Evolutionary conservation across 768 basidiomycete genomes (phyloP).

Genomic region (Floccularia luteovirens): DNA sequence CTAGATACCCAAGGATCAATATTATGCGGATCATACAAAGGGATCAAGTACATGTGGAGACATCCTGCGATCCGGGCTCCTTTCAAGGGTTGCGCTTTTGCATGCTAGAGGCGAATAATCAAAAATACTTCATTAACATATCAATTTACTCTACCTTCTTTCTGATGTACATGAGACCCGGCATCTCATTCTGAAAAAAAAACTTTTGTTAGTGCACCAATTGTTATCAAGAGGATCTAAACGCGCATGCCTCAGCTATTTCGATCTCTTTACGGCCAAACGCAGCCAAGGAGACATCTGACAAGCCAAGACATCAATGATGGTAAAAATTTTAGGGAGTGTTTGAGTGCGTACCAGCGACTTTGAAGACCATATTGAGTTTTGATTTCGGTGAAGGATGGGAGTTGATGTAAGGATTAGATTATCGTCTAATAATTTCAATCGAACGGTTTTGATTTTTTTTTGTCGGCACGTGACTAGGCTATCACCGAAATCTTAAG

Average conservation of each 20-base stretch:
- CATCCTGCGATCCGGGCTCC: constrained; percentile 97
- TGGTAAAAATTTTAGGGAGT: constrained; percentile 2
- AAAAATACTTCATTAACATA: constrained; percentile 8
- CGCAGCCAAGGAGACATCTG: constrained; percentile 96
- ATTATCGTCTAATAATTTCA: constrained; percentile 13
- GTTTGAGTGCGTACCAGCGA: constrained; percentile 53
- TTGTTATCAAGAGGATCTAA: constrained; percentile 6
- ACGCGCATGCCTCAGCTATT: constrained; percentile 83
- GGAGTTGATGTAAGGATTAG: too few species aligned
- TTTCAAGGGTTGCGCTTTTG: constrained; percentile 74
- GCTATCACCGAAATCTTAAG: constrained; percentile 3
- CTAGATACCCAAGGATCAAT: constrained; percentile 27
- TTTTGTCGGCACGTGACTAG: constrained; percentile 23
- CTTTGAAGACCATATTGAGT: constrained; percentile 86
- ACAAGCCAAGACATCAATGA: constrained; percentile 5
- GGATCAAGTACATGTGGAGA: constrained; percentile 85
- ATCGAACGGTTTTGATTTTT: constrained; percentile 33
- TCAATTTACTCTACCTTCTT: constrained; percentile 51
- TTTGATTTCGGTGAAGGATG: constrained; percentile 15
- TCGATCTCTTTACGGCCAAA: constrained; percentile 99
- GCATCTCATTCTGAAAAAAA: constrained; percentile 74
- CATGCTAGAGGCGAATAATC: constrained; percentile 48
- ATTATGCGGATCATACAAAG: background rate
- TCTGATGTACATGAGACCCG: constrained; percentile 91
- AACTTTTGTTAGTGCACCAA: constrained; percentile 2